Evolutionary conservation across 1,284 basidiomycete genomes (phyloP), one percentile per base, ranked within the genome.

Genomic region (Prillingera fragicola): DNA sequence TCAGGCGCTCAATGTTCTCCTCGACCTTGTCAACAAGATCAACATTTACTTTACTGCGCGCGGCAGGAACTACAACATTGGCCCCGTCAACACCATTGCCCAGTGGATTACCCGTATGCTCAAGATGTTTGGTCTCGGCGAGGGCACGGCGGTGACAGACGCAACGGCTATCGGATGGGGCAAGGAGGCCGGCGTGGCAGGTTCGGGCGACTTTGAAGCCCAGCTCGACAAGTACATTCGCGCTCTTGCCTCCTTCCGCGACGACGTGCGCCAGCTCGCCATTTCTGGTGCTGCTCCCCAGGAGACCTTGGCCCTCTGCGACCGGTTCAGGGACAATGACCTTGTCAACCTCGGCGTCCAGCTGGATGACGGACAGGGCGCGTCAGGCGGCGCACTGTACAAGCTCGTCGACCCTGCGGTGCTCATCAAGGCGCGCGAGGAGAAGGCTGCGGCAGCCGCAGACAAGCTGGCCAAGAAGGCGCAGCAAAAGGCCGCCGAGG

Each of bases 341-440:
- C 75, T 97, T 29, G 84, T 94, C 34, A 85, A 91, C 19, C 76
- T 98, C 41, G 95, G 95, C 13, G 87, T 99, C 5, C 90, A 91
- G 9, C 75, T 99, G 32, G 95, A 98, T 63, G 95, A 99, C 45
- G 65, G 67, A 71, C 88, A 91, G 74, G 89, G 91, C 15, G 54
- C 60, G 87, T 90, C 91, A 74, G 91, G 91, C n/a, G 83, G 82
- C 57, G 91, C 92, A 4, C 80, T 98, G 33, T 86, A 97, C 56
- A 98, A 98, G 72, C 76, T 98, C 33, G 86, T 95, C 14, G 77
- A 88, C 42, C 83, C 92, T 0, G 80, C 81, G 6, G 81, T 89
- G 50, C 77, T 99, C 26, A 81, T 87, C 52, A 84, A 79, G 56
- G 84, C 82, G 1, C 81, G 90, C 37, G 89, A 95, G 48, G 92